These are phyloP conservation scores for Chlorella ohadii DNA, from an alignment of 139 green algal species.

Conservation along the genomic window DNA sequence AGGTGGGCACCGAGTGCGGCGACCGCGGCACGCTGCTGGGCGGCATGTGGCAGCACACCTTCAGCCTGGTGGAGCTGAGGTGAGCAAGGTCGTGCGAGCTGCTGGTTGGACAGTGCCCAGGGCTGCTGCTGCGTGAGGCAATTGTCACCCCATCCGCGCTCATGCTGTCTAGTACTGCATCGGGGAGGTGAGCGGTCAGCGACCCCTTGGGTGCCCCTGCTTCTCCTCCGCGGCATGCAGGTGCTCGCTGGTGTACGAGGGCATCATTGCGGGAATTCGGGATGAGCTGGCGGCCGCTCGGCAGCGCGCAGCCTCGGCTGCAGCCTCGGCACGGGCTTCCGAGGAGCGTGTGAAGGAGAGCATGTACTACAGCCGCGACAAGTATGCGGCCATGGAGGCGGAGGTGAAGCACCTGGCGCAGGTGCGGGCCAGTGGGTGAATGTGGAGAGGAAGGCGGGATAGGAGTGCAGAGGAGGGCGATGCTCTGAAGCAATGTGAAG, in stretches of 20 bases:
- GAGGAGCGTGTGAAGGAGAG: slow-evolving; percentile 1
- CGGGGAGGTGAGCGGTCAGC: too few relatives aligned
- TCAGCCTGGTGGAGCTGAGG: slow-evolving; percentile 29
- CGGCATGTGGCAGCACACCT: slow-evolving; percentile 53
- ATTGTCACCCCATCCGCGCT: too few relatives aligned
- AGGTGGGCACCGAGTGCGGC: slow-evolving; percentile 57
- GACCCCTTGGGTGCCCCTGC: too few relatives aligned
- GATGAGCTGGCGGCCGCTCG: slow-evolving; percentile 3
- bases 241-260: slow-evolving; percentile 12
- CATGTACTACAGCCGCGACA: slow-evolving; percentile 25
- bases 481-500: too few relatives aligned
- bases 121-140: too few relatives aligned
- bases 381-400: slow-evolving; percentile 27
- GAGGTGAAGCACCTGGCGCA: slow-evolving; percentile 16
- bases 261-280: neutral
- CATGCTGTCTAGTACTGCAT: too few relatives aligned
- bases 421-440: too few relatives aligned
- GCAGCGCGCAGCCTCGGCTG: neutral
- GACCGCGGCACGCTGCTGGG: slow-evolving; percentile 62
- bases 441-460: too few relatives aligned
- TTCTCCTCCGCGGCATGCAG: neutral
- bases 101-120: too few relatives aligned
- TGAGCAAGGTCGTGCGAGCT: neutral
- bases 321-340: neutral
- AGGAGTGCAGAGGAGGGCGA: too few relatives aligned